Conservation (phyloP, 2,329 filamentous ascomycete species). For the Magnaporthales sp. region DNA sequence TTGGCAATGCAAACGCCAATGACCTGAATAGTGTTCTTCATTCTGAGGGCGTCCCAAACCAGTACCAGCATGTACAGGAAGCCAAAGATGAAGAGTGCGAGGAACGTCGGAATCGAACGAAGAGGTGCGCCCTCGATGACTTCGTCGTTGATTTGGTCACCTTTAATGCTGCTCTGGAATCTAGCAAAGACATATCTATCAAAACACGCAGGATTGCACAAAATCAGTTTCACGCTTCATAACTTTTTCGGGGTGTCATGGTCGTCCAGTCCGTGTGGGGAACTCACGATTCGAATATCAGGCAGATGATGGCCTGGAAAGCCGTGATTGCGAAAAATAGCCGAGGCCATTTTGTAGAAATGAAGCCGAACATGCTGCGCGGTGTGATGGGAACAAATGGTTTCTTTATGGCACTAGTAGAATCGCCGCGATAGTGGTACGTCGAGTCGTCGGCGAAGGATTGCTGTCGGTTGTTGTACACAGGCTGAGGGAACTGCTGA, state of each 20-base stretch:
- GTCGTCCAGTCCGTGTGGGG: neutral
- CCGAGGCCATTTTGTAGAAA: conserved; percentile 83
- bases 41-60: conserved; percentile 84
- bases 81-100: conserved; percentile 94
- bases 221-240: neutral
- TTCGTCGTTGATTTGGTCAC: conserved; percentile 30
- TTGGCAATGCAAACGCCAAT: conserved; percentile 94
- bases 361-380: conserved; percentile 57
- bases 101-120: conserved; percentile 82
- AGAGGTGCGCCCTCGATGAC: conserved; percentile 45
- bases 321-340: conserved; percentile 68
- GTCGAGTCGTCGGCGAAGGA: conserved; percentile 19
- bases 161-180: conserved; percentile 59
- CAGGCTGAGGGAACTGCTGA: conserved; percentile 1
- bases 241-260: neutral
- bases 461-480: conserved; percentile 15
- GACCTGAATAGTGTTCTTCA: conserved; percentile 98
- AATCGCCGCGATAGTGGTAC: conserved; percentile 24
- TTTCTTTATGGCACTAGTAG: conserved; percentile 10
- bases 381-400: conserved; percentile 23
- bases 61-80: conserved; percentile 87
- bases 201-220: neutral
- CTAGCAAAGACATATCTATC: conserved; percentile 78
- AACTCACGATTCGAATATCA: conserved; percentile 82
- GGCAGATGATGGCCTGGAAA: conserved; percentile 69